A percentile compares a stretch with the other conserved stretches of the same genome.
Evolutionary conservation across 768 basidiomycete species (phyloP).

Genomic region (Phylloporus arenicola): DNA sequence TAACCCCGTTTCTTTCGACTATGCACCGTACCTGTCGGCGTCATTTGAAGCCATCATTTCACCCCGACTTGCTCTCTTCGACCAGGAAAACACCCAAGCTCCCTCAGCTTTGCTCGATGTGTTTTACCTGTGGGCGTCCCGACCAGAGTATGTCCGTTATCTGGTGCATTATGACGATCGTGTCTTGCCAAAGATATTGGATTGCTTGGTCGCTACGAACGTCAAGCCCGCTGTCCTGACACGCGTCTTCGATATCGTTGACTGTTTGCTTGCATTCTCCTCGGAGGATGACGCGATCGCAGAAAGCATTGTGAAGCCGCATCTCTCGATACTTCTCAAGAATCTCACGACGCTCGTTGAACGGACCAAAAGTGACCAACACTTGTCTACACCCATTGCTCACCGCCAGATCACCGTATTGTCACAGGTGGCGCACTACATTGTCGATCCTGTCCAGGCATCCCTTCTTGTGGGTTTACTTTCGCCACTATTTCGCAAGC

Average conservation of each 20-base stretch:
- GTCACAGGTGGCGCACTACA: constrained; percentile 71
- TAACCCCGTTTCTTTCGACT: constrained; percentile 68
- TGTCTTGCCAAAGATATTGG: constrained; percentile 73
- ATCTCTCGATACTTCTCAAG: constrained; percentile 63
- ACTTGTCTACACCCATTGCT: constrained; percentile 56
- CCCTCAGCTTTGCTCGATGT: constrained; percentile 87
- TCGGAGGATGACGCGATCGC: constrained; percentile 45
- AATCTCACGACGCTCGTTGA: constrained; percentile 69
- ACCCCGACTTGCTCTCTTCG: no score
- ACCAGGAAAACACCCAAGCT: no score
- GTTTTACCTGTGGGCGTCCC: constrained; percentile 70
- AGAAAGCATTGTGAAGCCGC: constrained; percentile 57
- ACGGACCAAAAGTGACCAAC: constrained; percentile 45
- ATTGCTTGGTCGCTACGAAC: no score
- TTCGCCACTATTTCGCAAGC: constrained; percentile 72
- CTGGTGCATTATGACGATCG: constrained; percentile 65
- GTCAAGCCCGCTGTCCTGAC: no score
- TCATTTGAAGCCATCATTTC: no score
- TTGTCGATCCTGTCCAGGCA: constrained; percentile 66
- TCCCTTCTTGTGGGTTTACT: constrained; percentile 67
- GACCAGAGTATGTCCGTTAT: constrained; percentile 51
- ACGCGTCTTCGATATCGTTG: constrained; percentile 81
- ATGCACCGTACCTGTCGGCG: constrained; percentile 57
- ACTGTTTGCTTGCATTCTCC: constrained; percentile 57
- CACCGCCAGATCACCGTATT: constrained; percentile 82